phyloP scores from a whole-genome alignment of 805 yeast species.

The Myxozyma sirexii region DNA sequence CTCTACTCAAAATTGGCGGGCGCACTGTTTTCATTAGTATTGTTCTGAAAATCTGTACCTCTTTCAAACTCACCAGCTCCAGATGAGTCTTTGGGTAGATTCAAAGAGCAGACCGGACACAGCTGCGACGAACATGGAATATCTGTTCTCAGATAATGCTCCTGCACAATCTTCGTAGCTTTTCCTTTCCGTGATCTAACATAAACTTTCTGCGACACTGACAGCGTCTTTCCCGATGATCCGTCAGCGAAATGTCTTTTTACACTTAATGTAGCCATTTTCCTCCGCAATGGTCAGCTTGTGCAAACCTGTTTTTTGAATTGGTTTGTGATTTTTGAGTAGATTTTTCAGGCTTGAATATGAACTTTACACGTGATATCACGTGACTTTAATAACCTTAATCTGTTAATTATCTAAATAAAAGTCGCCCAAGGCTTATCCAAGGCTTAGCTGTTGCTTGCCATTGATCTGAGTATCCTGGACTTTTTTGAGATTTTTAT shows the following conservation, averaged over 20 bases:
- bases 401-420: not conserved
- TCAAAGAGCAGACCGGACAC: slow-evolving; percentile 63
- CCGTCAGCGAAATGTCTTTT: slow-evolving; percentile 11
- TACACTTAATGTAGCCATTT: not conserved
- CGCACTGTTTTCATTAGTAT: slow-evolving; percentile 40
- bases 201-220: slow-evolving; percentile 62
- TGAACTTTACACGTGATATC: too few relatives aligned
- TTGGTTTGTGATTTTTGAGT: too few relatives aligned
- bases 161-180: slow-evolving; percentile 89
- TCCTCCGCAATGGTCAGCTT: not conserved
- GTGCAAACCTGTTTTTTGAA: too few relatives aligned
- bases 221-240: not conserved
- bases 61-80: slow-evolving; percentile 16
- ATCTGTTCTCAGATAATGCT: slow-evolving; percentile 89
- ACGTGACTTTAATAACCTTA: not conserved
- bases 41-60: not conserved
- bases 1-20: slow-evolving; percentile 62
- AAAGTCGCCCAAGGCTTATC: not conserved
- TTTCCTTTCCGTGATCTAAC: slow-evolving; percentile 84
- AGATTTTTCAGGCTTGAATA: too few relatives aligned
- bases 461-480: not conserved
- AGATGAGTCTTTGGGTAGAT: slow-evolving; percentile 59
- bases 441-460: not conserved
- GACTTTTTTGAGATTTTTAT: not conserved
- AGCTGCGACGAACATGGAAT: slow-evolving; percentile 83